phyloP scores from a whole-genome alignment of 495 filamentous ascomycete genomes.

The Daldinia bambusicola region DNA sequence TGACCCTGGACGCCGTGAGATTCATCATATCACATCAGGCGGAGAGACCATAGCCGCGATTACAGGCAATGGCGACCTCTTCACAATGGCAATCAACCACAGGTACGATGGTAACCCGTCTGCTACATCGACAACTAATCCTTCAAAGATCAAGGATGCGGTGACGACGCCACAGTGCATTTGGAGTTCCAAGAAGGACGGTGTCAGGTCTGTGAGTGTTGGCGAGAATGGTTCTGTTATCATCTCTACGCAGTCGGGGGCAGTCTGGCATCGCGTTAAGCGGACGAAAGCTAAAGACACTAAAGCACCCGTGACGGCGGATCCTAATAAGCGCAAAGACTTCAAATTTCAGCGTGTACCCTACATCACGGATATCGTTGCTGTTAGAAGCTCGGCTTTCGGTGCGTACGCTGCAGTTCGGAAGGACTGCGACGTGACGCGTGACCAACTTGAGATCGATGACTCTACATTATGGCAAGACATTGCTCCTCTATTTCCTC shows the following conservation, averaged over 20 bases:
- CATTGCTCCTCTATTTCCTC: conserved; percentile 72
- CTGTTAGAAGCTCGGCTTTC: conserved; percentile 85
- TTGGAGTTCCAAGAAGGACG: conserved; percentile 88
- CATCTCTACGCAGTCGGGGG: conserved; percentile 89
- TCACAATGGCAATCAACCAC: conserved; percentile 77
- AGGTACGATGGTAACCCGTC: conserved; percentile 68
- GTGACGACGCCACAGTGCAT: conserved; percentile 78
- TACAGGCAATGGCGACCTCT: conserved; percentile 84
- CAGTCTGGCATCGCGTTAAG: conserved; percentile 88
- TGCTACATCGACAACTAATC: conserved; percentile 84
- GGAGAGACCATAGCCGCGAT: conserved; percentile 91
- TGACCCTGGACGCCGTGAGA: conserved; percentile 68
- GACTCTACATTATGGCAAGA: conserved; percentile 77
- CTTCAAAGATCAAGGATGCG: conserved; percentile 81
- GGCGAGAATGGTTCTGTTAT: conserved; percentile 96
- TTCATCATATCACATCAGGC: conserved; percentile 80
- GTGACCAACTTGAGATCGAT: conserved; percentile 73
- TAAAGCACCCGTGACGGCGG: conserved; percentile 58
- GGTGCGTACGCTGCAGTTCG: conserved; percentile 90
- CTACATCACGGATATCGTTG: conserved; percentile 81
- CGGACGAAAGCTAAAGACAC: conserved; percentile 82
- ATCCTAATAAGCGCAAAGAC: conserved; percentile 71
- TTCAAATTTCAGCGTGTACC: conserved; percentile 94
- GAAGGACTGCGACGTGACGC: conserved; percentile 83
- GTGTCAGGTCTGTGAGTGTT: conserved; percentile 84